These are phyloP conservation scores for Bonnemaisonia californica DNA, from an alignment of 31 red algal genomes.

Conservation along the genomic window DNA sequence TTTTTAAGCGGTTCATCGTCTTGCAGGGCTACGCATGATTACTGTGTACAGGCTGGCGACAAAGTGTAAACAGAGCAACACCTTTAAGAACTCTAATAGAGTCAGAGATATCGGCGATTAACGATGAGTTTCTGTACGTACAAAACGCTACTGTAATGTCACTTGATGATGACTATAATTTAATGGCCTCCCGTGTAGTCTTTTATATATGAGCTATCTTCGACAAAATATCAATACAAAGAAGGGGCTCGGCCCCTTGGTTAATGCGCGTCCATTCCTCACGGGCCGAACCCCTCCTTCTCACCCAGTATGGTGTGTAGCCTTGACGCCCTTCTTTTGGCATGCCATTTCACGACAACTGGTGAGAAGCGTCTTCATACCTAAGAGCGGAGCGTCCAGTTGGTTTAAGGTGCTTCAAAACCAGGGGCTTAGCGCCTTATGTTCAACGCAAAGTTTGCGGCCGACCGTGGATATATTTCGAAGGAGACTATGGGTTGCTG, in stretches of 20 bases:
- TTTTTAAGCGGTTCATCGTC: background rate
- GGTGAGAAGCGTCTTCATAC: background rate
- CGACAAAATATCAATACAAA: background rate
- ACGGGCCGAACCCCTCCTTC: too few relatives aligned
- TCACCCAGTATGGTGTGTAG: too few relatives aligned
- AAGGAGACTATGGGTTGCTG: too few relatives aligned
- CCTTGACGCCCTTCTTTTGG: too few relatives aligned
- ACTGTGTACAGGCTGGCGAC: background rate
- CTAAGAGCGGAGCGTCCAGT: background rate
- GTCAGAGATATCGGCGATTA: background rate
- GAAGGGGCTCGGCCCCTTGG: too few relatives aligned
- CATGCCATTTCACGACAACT: too few relatives aligned
- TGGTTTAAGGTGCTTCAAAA: background rate
- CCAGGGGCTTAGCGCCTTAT: background rate
- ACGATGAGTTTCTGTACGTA: background rate
- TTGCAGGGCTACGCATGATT: background rate
- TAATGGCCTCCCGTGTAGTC: background rate
- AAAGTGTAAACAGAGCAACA: background rate
- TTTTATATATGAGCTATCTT: background rate
- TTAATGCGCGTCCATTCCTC: too few relatives aligned
- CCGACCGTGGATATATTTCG: background rate
- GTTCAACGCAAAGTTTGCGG: background rate
- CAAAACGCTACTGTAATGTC: background rate
- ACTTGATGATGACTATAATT: background rate
- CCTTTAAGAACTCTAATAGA: background rate